Conservation (phyloP, 192 early-diverging fungal genomes). For the Coemansia sp. region DNA sequence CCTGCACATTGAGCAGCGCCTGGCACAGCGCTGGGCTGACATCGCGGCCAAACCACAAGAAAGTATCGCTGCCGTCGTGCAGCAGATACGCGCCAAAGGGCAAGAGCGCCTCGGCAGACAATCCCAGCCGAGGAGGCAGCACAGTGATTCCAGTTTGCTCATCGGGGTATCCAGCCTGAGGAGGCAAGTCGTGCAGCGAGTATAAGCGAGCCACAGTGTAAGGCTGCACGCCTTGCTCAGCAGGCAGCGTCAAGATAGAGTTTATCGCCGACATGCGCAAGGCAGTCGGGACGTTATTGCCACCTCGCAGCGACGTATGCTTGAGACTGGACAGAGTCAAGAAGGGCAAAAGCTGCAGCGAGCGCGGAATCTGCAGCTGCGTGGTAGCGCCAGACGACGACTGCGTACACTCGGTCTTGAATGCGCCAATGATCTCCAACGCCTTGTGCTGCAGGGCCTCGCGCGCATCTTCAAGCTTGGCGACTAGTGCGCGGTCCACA, state of each 20-base stretch:
- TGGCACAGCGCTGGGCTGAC: conserved; percentile 72
- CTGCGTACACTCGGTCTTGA: conserved; percentile 79
- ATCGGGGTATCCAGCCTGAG: conserved; percentile 55
- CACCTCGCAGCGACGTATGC: conserved; percentile 66
- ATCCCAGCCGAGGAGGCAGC: conserved; percentile 78
- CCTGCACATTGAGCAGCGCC: conserved; percentile 65
- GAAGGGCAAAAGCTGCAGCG: conserved; percentile 84
- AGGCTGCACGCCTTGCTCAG: conserved; percentile 71
- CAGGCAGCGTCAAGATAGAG: conserved; percentile 77
- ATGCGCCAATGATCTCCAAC: conserved; percentile 86
- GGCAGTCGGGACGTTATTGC: conserved; percentile 75
- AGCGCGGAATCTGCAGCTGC: conserved; percentile 82
- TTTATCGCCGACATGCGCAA: conserved; percentile 82
- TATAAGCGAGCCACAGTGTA: conserved; percentile 80
- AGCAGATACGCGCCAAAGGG: conserved; percentile 87
- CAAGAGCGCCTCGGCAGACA: conserved; percentile 83
- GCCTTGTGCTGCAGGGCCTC: conserved; percentile 88
- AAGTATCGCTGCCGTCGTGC: conserved; percentile 80
- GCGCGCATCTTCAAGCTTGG: conserved; percentile 91
- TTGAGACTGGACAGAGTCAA: conserved; percentile 83
- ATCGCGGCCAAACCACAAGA: conserved; percentile 88
- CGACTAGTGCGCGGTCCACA: conserved; percentile 81
- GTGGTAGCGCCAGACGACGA: conserved; percentile 71
- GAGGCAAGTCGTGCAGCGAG: conserved; percentile 80
- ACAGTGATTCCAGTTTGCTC: conserved; percentile 60